Evolutionary conservation across 2,329 filamentous ascomycete genomes (phyloP), one percentile per base, ranked within the genome.

Genomic region (Phaeomoniella chlamydospora): DNA sequence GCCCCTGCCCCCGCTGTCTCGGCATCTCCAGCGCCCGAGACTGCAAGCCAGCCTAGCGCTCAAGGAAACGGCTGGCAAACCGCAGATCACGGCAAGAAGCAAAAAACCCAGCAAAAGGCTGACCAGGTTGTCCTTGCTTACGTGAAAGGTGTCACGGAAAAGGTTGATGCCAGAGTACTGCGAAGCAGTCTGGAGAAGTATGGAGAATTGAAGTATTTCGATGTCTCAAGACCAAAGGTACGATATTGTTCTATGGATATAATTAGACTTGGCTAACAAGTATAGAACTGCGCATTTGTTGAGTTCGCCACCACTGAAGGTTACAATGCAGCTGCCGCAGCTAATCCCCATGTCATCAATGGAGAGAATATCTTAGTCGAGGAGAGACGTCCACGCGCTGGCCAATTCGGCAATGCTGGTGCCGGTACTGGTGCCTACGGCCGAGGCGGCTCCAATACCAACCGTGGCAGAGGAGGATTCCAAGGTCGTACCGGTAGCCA

Each of bases 91-190:
- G 80, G 80, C 49, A 90, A 90, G 68, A 78, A 84, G 54, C 83
- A 90, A 56, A 79, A 77, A 50, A 73, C 77, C 37, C 67, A 74
- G 35, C 57, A 67, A 16, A 54, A 63, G 33, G 81, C 87, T 51
- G 80, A 84, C 51, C 80, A 88, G 43, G 74, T 74, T 42, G 78
- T 78, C 37, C 73, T 86, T 47, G 90, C 81, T 14, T 96, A 94
- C 59, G 85, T 98, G 59, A 94, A 94, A 68, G 93, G 88, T 49
- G 88, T 96, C 34, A 88, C 78, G 34, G 86, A 93, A 19, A 87
- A 86, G 62, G 78, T 98, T 36, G 73, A 83, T 53, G 71, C 77
- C 11, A 72, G 75, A 29, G 74, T 84, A 33, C 67, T 98, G 40
- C 79, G 71, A 57, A 67, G 70, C 36, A 70, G 74, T 37, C 66